Evolutionary conservation across 352 stramenopile species (phyloP).

Genomic region (Phytophthora quininea): DNA sequence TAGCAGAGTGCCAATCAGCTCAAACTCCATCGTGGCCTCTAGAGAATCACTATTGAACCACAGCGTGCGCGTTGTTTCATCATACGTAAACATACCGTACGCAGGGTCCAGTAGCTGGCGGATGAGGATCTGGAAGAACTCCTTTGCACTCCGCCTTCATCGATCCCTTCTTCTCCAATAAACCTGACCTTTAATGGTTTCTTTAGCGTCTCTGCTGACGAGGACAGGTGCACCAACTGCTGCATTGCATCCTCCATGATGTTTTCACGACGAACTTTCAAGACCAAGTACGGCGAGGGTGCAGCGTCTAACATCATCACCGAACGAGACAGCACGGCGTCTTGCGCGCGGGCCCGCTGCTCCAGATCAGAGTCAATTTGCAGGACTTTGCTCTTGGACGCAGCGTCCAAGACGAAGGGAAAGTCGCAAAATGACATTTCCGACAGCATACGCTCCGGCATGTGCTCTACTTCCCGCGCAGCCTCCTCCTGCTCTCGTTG

Average conservation of each 20-base stretch:
- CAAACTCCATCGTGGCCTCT: constrained; percentile 85
- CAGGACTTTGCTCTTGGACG: constrained; percentile 77
- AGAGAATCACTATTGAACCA: constrained; percentile 87
- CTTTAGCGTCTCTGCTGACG: constrained; percentile 66
- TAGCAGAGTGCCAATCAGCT: constrained; percentile 84
- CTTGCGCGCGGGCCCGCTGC: constrained; percentile 61
- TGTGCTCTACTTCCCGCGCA: constrained; percentile 11
- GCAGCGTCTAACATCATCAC: constrained; percentile 29
- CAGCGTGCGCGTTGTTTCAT: constrained; percentile 68
- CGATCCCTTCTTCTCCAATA: constrained; percentile 80
- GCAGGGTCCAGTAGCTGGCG: constrained; percentile 72
- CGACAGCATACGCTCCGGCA: constrained; percentile 65
- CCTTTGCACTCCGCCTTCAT: constrained; percentile 81
- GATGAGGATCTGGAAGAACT: constrained; percentile 88
- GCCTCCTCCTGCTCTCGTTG: constrained; percentile 20
- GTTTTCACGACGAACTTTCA: constrained; percentile 72
- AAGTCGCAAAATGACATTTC: constrained; percentile 87
- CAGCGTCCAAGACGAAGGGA: constrained; percentile 78
- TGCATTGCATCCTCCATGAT: constrained; percentile 81
- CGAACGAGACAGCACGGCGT: constrained; percentile 52
- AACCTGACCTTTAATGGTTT: constrained; percentile 88
- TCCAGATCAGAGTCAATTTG: constrained; percentile 83
- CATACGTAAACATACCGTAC: constrained; percentile 84
- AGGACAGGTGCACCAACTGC: constrained; percentile 62
- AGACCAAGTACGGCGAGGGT: constrained; percentile 63